Conservation (phyloP, 441 rosid species). For the Populus hybrid region DNA sequence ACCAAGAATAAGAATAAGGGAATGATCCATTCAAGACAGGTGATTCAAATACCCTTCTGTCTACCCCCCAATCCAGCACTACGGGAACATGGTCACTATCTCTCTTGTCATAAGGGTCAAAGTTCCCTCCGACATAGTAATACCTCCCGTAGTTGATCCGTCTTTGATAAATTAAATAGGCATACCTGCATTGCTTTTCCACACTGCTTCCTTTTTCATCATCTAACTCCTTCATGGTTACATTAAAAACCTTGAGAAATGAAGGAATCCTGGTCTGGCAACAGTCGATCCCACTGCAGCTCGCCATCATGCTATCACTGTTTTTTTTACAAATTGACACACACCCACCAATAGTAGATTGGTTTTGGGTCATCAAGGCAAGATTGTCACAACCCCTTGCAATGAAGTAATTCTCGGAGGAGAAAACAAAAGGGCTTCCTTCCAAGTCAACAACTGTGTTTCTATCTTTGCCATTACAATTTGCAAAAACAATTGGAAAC, state of each 20-base stretch:
- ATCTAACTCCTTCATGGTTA: background rate
- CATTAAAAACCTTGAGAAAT: background rate
- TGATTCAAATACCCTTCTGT: background rate
- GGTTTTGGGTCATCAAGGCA: background rate
- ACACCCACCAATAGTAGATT: background rate
- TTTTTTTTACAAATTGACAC: background rate
- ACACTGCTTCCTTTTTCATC: background rate
- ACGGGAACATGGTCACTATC: background rate
- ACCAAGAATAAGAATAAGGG: accelerated
- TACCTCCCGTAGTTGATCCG: too few relatives aligned
- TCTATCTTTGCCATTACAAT: background rate
- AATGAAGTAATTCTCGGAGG: background rate
- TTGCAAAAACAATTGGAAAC: background rate
- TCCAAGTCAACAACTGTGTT: background rate
- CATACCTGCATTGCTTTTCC: background rate
- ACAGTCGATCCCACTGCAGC: background rate
- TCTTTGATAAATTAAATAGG: background rate
- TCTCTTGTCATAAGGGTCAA: too few relatives aligned
- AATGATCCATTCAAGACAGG: background rate
- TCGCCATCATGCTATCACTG: accelerated
- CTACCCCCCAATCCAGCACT: background rate
- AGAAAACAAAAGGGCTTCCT: background rate
- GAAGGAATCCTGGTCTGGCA: background rate
- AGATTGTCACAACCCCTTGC: background rate
- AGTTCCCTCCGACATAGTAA: background rate